Percentiles rank a stretch among this genome's conserved stretches.
These are phyloP conservation scores for Nidularia pulvinata DNA, from an alignment of 768 basidiomycete genomes.

Conservation along the genomic window DNA sequence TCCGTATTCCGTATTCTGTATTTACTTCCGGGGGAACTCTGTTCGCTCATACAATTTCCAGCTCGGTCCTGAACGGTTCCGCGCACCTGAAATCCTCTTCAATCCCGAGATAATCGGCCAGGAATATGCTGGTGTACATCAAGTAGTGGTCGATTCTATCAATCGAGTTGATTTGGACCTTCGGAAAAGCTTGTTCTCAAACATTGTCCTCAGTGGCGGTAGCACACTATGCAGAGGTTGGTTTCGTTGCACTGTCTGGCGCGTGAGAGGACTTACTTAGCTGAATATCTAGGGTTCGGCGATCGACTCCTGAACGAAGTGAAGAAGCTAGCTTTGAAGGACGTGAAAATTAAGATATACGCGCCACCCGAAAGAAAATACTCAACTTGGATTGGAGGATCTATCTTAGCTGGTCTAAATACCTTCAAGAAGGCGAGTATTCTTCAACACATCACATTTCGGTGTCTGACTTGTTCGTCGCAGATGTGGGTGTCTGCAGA, in stretches of 20 bases:
- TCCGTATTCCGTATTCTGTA: background rate
- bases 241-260: constrained; percentile 7
- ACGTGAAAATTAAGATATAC: constrained; percentile 98
- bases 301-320: constrained; percentile 96
- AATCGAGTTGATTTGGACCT: constrained; percentile 95
- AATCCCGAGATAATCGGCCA: constrained; percentile 96
- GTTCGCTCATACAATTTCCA: background rate
- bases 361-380: constrained; percentile 99
- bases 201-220: constrained; percentile 96
- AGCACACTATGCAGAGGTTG: constrained; percentile 93
- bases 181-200: constrained; percentile 92
- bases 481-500: constrained; percentile 99
- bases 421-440: constrained; percentile 92
- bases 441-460: background rate
- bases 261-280: no score
- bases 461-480: background rate
- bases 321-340: constrained; percentile 93
- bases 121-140: constrained; percentile 97
- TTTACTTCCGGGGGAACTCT: background rate
- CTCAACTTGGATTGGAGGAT: constrained; percentile 97
- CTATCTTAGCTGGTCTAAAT: constrained; percentile 92
- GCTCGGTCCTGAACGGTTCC: constrained; percentile 95
- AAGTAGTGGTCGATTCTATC: constrained; percentile 98
- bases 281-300: constrained; percentile 68
- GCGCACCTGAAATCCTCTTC: constrained; percentile 97